Percentiles rank a stretch among this genome's conserved stretches.
Evolutionary conservation across 2,329 filamentous ascomycete genomes (phyloP).

Genomic region (Clarireedia paspali): DNA sequence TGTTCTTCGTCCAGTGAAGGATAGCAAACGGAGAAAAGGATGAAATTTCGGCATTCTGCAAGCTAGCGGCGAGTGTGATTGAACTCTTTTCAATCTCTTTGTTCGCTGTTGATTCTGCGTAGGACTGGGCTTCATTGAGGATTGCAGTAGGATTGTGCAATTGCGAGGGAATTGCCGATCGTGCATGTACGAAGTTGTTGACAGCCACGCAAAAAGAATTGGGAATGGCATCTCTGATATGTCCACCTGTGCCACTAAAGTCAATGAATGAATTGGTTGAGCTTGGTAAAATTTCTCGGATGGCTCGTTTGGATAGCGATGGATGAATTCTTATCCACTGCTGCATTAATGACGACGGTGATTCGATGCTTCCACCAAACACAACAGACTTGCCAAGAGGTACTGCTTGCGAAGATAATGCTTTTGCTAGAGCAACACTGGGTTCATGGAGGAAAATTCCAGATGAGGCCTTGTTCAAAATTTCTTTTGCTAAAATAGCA

Average conservation of each 20-base stretch:
- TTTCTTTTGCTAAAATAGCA: neutral
- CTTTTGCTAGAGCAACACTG: neutral
- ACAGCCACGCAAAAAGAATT: neutral
- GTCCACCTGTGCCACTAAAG: neutral
- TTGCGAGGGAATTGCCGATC: neutral
- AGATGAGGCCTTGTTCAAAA: neutral
- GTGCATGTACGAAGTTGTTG: neutral
- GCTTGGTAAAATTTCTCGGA: neutral
- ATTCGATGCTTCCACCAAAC: neutral
- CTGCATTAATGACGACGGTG: neutral
- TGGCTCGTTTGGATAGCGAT: slow-evolving; percentile 7
- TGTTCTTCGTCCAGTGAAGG: slow-evolving; percentile 9
- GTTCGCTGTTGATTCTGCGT: neutral
- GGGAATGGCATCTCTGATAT: neutral
- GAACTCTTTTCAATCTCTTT: neutral
- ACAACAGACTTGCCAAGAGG: neutral
- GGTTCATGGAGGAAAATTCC: neutral
- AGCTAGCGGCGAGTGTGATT: neutral
- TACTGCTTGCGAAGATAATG: neutral
- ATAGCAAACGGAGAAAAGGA: neutral
- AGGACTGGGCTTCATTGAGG: neutral
- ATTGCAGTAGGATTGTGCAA: neutral
- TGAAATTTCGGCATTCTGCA: neutral
- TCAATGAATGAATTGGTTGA: slow-evolving; percentile 1
- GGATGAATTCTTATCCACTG: neutral